These are phyloP conservation scores for Blastocystis sp. DNA, from an alignment of 352 stramenopile species.

Conservation along the genomic window DNA sequence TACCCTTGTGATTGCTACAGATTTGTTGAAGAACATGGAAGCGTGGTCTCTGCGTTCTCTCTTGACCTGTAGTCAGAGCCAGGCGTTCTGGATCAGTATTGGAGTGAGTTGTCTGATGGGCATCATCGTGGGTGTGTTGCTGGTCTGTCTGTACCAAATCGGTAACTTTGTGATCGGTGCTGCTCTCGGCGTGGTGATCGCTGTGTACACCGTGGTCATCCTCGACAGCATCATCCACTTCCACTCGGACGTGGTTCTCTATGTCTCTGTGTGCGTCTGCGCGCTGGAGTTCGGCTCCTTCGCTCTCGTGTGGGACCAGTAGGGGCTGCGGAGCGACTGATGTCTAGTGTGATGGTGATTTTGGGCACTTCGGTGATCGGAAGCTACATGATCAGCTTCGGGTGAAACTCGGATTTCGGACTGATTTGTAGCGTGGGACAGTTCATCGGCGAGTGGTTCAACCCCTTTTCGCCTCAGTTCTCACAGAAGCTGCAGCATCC, in stretches of 20 bases:
- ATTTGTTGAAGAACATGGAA: constrained; percentile 17
- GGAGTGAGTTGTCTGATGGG: constrained; percentile 28
- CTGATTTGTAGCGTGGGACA: neutral
- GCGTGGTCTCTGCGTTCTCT: neutral
- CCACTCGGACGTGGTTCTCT: constrained; percentile 46
- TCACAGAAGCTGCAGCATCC: constrained; percentile 5
- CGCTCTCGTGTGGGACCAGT: constrained; percentile 41
- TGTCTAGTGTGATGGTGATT: constrained; percentile 42
- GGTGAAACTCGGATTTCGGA: neutral
- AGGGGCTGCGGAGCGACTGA: neutral
- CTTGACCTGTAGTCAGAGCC: neutral
- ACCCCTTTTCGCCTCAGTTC: constrained; percentile 48
- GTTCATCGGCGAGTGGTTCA: constrained; percentile 55
- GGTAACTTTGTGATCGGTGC: constrained; percentile 46
- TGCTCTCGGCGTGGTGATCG: constrained; percentile 5
- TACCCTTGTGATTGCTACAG: constrained; percentile 19
- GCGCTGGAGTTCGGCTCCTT: constrained; percentile 43
- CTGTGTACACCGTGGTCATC: constrained; percentile 47
- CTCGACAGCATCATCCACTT: constrained; percentile 45
- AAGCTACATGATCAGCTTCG: constrained; percentile 53
- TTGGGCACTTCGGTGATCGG: constrained; percentile 30
- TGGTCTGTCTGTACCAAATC: constrained; percentile 48
- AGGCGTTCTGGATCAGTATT: constrained; percentile 57
- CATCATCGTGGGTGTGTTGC: constrained; percentile 17
- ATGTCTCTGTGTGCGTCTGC: neutral